These are phyloP conservation scores for Globisporangium splendens DNA, from an alignment of 352 stramenopile species.

Conservation along the genomic window DNA sequence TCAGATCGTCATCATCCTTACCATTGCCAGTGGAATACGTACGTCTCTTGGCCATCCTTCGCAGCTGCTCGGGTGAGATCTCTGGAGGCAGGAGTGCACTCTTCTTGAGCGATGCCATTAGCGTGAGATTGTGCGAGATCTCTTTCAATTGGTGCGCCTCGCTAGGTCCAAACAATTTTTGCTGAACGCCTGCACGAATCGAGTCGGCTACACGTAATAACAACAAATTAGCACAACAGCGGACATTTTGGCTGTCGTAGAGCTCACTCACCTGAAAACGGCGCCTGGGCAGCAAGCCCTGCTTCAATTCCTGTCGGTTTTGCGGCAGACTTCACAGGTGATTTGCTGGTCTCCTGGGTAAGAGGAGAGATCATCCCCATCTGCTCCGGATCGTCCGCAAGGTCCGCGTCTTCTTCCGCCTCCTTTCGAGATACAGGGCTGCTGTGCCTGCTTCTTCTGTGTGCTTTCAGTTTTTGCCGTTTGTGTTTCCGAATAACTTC, in stretches of 20 bases:
- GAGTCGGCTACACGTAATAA: constrained; percentile 21
- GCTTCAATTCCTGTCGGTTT: constrained; percentile 8
- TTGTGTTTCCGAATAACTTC: constrained; percentile 42
- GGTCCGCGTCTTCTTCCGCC: neutral
- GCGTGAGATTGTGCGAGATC: constrained; percentile 23
- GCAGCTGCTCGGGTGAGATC: constrained; percentile 24
- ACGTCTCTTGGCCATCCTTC: constrained; percentile 6
- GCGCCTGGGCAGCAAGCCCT: constrained; percentile 16
- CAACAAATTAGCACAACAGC: no score
- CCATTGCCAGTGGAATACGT: neutral
- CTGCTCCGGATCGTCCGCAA: neutral
- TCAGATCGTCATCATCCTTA: constrained; percentile 4
- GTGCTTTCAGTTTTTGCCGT: constrained; percentile 20
- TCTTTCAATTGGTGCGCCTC: constrained; percentile 33
- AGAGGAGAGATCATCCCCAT: neutral
- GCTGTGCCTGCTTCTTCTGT: neutral
- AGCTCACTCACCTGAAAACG: constrained; percentile 28
- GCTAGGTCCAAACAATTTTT: constrained; percentile 39
- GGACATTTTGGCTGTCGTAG: no score
- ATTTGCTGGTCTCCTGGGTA: neutral
- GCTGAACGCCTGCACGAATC: constrained; percentile 29
- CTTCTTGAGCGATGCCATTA: constrained; percentile 20
- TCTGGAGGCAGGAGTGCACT: constrained; percentile 28
- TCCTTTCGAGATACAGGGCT: neutral
- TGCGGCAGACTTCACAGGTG: neutral